A percentile compares a stretch with the other conserved stretches of the same genome.
Conservation (phyloP, 2,329 filamentous ascomycete genomes). For the Verticillium klebahnii region DNA sequence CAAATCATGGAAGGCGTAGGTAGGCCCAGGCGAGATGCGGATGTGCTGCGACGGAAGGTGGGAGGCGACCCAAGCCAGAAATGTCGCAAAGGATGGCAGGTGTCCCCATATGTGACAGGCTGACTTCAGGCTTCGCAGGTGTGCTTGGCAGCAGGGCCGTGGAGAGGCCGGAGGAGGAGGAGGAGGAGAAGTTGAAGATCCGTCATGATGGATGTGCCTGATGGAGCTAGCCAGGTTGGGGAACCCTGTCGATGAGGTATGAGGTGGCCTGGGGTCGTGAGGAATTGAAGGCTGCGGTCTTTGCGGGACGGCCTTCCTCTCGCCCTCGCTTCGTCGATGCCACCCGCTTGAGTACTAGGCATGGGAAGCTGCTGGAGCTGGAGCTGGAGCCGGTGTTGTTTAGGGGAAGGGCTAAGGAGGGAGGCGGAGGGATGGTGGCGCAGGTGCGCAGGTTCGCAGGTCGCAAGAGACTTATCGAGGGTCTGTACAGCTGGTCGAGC, state of each 20-base stretch:
- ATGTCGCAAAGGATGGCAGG: background rate
- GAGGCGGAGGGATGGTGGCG: background rate
- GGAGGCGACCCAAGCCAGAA: background rate
- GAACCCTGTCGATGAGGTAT: slow-evolving; percentile 2
- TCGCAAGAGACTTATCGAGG: background rate
- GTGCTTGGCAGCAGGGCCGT: slow-evolving; percentile 1
- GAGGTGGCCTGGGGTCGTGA: background rate
- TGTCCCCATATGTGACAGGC: background rate
- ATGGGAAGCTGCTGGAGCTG: background rate
- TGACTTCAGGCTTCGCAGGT: background rate
- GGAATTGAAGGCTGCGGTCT: background rate
- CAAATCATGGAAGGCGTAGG: slow-evolving; percentile 5
- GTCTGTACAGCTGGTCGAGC: background rate
- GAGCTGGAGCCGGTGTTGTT: background rate
- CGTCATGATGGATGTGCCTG: background rate
- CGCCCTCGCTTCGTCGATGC: slow-evolving; percentile 3
- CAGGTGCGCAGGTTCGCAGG: background rate
- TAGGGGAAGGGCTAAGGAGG: background rate
- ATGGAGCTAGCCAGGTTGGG: slow-evolving; percentile 1
- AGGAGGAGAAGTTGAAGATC: background rate
- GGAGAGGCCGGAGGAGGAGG: background rate
- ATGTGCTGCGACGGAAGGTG: background rate
- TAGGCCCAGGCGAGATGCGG: background rate
- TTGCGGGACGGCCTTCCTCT: background rate
- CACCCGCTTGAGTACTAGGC: slow-evolving; percentile 12